These are phyloP conservation scores for Sphagnum fallax DNA, from an alignment of 228 moss, liverwort and hornwort genomes.

Conservation along the genomic window DNA sequence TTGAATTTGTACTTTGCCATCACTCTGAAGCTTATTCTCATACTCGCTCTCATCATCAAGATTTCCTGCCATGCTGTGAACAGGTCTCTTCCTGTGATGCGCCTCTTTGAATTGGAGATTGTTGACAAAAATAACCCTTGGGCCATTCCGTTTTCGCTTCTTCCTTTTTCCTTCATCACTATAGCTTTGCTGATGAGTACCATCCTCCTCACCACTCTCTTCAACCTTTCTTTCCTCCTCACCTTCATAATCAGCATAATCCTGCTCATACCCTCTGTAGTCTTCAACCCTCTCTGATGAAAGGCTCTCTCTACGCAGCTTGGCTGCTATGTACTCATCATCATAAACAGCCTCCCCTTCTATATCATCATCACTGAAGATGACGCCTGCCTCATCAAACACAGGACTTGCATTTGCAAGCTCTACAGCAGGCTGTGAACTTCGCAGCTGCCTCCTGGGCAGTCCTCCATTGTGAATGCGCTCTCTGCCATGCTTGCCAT, in stretches of 20 bases:
- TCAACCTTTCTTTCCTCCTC: neutral
- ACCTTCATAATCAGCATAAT: neutral
- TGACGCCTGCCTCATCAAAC: constrained; percentile 36
- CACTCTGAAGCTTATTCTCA: constrained; percentile 22
- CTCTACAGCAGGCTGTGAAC: constrained; percentile 43
- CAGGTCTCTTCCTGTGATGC: constrained; percentile 43
- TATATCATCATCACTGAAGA: constrained; percentile 88
- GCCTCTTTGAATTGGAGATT: constrained; percentile 70
- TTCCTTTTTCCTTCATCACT: constrained; percentile 18
- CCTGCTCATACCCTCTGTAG: neutral
- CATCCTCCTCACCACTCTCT: neutral
- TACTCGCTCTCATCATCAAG: constrained; percentile 53
- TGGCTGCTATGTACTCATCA: constrained; percentile 76
- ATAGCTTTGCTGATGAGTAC: constrained; percentile 9
- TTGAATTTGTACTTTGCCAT: constrained; percentile 16
- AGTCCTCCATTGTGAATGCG: constrained; percentile 24
- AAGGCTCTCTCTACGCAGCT: constrained; percentile 18
- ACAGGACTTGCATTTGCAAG: constrained; percentile 45
- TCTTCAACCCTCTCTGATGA: neutral
- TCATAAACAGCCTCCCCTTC: constrained; percentile 97
- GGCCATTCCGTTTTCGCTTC: constrained; percentile 64
- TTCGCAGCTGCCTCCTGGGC: constrained; percentile 62
- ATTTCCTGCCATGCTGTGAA: constrained; percentile 48
- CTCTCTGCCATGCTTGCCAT: constrained; percentile 2
- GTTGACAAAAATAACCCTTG: constrained; percentile 71